phyloP scores from a whole-genome alignment of 2,329 filamentous ascomycete genomes.

The Bipolaris gigantea region DNA sequence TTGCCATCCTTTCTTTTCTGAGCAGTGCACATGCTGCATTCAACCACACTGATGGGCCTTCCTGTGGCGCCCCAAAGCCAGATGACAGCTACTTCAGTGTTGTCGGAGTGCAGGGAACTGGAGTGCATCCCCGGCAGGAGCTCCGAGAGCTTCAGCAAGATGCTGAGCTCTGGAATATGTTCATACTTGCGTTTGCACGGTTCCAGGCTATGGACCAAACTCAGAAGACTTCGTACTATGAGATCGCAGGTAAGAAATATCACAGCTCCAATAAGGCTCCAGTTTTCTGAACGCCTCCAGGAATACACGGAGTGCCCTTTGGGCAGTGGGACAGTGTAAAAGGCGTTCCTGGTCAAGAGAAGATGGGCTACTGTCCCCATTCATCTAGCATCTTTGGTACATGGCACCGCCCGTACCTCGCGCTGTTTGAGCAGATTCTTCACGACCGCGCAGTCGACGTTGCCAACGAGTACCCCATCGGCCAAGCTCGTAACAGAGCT shows the following conservation, averaged over 20 bases:
- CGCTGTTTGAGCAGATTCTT: conserved; percentile 39
- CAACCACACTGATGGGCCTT: conserved; percentile 23
- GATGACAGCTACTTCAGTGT: conserved; percentile 38
- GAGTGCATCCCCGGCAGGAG: conserved; percentile 32
- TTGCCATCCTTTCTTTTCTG: conserved; percentile 24
- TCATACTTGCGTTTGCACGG: conserved; percentile 33
- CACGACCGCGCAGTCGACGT: conserved; percentile 35
- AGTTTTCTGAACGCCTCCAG: conserved; percentile 10
- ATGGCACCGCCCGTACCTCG: conserved; percentile 41
- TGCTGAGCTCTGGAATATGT: conserved; percentile 36
- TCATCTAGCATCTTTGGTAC: conserved; percentile 34
- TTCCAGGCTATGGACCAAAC: conserved; percentile 39
- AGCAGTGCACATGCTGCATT: conserved; percentile 17
- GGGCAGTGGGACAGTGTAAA: conserved; percentile 31
- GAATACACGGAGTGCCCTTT: conserved; percentile 40
- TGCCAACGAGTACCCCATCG: conserved; percentile 33
- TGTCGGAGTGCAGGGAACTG: conserved; percentile 37
- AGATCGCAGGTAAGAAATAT: conserved; percentile 30
- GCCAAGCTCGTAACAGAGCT: conserved; percentile 27
- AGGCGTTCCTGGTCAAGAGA: conserved; percentile 24
- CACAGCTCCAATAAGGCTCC: neutral
- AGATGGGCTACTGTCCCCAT: conserved; percentile 38
- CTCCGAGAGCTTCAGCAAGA: conserved; percentile 38
- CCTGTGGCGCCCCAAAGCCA: conserved; percentile 23
- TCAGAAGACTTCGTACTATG: conserved; percentile 37